Evolutionary conservation across 345 rosid species (phyloP).

Genomic region (Pistacia integerrima): DNA sequence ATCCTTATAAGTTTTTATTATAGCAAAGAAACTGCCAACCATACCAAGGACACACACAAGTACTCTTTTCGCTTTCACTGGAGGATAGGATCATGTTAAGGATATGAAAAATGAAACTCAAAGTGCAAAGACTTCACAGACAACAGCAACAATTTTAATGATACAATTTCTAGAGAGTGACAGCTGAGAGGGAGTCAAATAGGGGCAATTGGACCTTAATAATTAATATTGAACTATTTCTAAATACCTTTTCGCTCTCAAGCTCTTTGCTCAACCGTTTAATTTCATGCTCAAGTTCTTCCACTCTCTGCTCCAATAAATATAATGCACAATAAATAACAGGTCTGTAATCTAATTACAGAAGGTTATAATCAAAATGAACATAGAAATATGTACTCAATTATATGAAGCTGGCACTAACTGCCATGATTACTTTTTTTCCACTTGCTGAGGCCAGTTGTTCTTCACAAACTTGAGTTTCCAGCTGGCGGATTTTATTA

Average conservation of each 20-base stretch:
- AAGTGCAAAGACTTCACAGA: not conserved
- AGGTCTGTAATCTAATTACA: constrained; percentile 11
- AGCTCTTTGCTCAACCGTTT: constrained; percentile 64
- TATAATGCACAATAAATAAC: constrained; percentile 12
- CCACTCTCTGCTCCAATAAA: constrained; percentile 67
- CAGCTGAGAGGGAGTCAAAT: not conserved
- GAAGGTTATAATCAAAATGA: constrained; percentile 2
- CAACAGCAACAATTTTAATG: not conserved
- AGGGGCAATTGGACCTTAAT: not conserved
- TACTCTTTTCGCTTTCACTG: too few species aligned
- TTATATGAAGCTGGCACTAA: constrained; percentile 5
- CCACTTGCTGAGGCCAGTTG: constrained; percentile 62
- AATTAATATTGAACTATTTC: not conserved
- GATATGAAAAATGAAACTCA: not conserved
- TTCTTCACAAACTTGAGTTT: constrained; percentile 76
- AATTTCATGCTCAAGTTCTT: constrained; percentile 74
- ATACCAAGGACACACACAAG: too few species aligned
- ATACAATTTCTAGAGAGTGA: too few species aligned
- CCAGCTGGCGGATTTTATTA: constrained; percentile 88
- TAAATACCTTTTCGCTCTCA: constrained; percentile 82
- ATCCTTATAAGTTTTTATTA: not conserved
- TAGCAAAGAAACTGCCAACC: too few species aligned
- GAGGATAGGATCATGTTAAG: too few species aligned
- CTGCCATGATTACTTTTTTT: constrained; percentile 51
- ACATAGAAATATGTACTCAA: constrained; percentile 6